Evolutionary conservation across 2,329 filamentous ascomycete species (phyloP).

Genomic region (Coleophoma eucalyptorum): DNA sequence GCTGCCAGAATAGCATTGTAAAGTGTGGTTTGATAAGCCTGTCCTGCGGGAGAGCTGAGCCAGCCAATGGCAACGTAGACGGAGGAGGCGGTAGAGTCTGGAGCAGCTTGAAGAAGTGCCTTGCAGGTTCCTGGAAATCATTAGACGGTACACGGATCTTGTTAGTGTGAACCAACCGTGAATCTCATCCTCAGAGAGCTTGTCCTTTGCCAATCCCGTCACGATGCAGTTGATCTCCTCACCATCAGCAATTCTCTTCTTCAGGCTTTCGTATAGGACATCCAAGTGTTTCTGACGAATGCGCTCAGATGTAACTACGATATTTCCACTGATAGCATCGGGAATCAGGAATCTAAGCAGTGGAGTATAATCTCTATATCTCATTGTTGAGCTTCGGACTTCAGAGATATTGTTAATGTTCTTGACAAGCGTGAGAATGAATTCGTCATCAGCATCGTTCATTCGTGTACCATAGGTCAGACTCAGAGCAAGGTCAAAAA

Average conservation of each 20-base stretch:
- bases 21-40: conserved; percentile 6
- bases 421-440: conserved; percentile 14
- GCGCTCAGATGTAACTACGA: not conserved
- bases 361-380: conserved; percentile 18
- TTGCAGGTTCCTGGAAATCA: conserved; percentile 7
- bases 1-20: conserved; percentile 14
- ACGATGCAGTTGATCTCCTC: not conserved
- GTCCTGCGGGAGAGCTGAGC: conserved; percentile 12
- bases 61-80: conserved; percentile 14
- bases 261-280: not conserved
- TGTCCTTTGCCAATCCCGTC: conserved; percentile 2
- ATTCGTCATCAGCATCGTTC: conserved; percentile 17
- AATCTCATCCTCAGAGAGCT: conserved; percentile 13
- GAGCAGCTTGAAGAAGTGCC: conserved; percentile 16
- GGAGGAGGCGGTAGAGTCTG: conserved; percentile 16
- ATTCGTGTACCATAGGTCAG: conserved; percentile 19
- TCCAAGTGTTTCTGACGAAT: not conserved
- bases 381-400: conserved; percentile 18
- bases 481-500: conserved; percentile 18
- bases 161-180: conserved; percentile 3
- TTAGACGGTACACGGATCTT: no score
- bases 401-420: conserved; percentile 19
- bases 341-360: not conserved
- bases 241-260: not conserved
- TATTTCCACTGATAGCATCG: not conserved